These are phyloP conservation scores for Trichoderma breve DNA, from an alignment of 2,329 filamentous ascomycete species.

Conservation along the genomic window DNA sequence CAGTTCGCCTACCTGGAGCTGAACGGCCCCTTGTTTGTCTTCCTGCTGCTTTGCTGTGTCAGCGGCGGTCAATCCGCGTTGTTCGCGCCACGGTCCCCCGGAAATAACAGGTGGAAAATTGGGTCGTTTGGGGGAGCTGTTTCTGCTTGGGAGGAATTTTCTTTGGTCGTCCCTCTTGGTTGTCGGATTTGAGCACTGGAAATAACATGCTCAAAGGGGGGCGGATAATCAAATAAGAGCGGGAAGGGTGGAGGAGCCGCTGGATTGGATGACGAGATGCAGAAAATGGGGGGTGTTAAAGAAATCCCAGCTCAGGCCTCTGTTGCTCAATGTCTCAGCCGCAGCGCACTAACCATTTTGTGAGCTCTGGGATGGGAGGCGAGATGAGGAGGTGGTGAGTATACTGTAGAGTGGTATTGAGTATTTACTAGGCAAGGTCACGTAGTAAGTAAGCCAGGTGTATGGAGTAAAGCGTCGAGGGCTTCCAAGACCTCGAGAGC, in stretches of 20 bases:
- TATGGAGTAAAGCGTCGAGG: not conserved
- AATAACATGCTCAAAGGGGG: conserved; percentile 21
- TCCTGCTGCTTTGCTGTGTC: not conserved
- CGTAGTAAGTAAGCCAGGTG: not conserved
- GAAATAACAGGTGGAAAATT: conserved; percentile 9
- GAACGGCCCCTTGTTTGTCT: not conserved
- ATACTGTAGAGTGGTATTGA: not conserved
- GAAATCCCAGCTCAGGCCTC: not conserved
- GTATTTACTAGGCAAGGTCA: not conserved
- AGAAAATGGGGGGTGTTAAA: not conserved
- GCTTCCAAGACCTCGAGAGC: not conserved
- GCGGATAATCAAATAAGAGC: conserved; percentile 6
- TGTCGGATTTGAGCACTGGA: conserved; percentile 30
- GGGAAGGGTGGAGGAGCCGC: conserved; percentile 9
- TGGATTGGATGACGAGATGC: conserved; percentile 1
- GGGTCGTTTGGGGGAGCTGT: not conserved
- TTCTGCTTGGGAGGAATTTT: conserved; percentile 1
- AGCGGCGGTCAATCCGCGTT: not conserved
- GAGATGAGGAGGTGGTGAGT: not conserved
- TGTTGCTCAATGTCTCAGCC: conserved; percentile 5
- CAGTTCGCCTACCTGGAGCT: not conserved
- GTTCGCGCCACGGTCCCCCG: conserved; percentile 2
- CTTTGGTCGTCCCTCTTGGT: conserved; percentile 4
- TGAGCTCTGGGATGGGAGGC: not conserved
- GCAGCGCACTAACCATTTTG: conserved; percentile 12